Evolutionary conservation across 441 rosid species (phyloP), one percentile per base, ranked within the genome.

Genomic region (Erodium trifolium): DNA sequence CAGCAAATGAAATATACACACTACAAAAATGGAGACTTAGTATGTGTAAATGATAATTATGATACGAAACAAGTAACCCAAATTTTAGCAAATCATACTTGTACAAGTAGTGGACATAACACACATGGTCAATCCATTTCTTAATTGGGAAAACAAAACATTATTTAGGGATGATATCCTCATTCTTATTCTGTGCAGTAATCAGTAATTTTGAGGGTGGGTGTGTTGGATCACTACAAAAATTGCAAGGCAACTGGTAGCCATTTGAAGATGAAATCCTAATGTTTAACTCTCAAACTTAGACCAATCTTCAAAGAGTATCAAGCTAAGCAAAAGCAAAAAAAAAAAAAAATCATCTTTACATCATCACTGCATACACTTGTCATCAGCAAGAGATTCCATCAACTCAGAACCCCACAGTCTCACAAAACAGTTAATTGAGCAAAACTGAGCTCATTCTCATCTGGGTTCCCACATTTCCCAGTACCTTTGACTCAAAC

Each of bases 401-500:
- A 31, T 31, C 47, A 57, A 57, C 17, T 57, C 29, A 57, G 63
- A 14, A 57, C 63, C 17, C 6, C 7, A 57, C 63, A n/a, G n/a
- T n/a, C n/a, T n/a, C n/a, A n/a, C n/a, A n/a, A 17, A 57, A 57
- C 63, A 57, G 12, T 17, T 7, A 57, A 57, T 57, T 57, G 27
- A 57, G 19, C 63, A 17, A 17, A 57, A 57, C 63, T 57, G 17
- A 7, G 29, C 27, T 12, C 16, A 6, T 57, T 6, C 11, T 57
- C 63, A 16, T 57, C 63, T 57, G 11, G 63, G 19, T 17, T 57
- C 63, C 63, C 63, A 57, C 63, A 57, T 57, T 57, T 57, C 63
- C 63, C 29, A 1, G 17, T 5, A 57, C 9, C 9, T 57, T 16
- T 7, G 8, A 57, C 6, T 57, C 27, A 17, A 57, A 57, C 63